phyloP scores from a whole-genome alignment of 257 asterid species.

The Solanum phureja region DNA sequence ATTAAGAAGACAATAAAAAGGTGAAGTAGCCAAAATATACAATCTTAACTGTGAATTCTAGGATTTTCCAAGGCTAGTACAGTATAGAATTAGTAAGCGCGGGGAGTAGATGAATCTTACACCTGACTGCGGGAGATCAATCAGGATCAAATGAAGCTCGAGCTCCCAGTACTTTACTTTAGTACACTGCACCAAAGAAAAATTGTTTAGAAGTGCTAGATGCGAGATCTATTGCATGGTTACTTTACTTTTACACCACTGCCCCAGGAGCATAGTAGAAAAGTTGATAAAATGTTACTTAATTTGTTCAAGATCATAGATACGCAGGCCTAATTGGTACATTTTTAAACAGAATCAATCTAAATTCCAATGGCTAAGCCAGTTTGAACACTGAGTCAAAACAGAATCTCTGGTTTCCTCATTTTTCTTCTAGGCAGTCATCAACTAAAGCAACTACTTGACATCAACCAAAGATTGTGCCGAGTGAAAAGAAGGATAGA shows the following conservation, averaged over 20 bases:
- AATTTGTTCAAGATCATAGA: not conserved
- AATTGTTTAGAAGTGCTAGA: not conserved
- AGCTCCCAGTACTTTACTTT: not conserved
- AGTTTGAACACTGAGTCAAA: not conserved
- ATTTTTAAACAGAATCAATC: not conserved
- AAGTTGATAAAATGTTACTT: not conserved
- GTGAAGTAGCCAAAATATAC: not conserved
- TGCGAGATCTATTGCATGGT: not conserved
- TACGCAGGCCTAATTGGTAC: not conserved
- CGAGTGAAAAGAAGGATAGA: not conserved
- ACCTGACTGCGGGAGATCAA: not conserved
- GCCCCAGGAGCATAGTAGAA: not conserved
- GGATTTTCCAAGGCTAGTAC: not conserved
- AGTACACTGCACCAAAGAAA: constrained; percentile 16
- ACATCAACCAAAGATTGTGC: not conserved
- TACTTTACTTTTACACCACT: not conserved
- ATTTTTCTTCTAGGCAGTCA: not conserved
- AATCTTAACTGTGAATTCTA: not conserved
- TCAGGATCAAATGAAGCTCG: not conserved
- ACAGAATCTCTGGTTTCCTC: not conserved
- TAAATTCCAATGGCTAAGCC: not conserved
- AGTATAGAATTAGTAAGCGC: not conserved
- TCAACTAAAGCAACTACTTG: not conserved
- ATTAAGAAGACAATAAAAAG: not conserved
- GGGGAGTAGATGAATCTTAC: not conserved